Conservation (phyloP, 768 basidiomycete species). For the Scleroderma citrinum region DNA sequence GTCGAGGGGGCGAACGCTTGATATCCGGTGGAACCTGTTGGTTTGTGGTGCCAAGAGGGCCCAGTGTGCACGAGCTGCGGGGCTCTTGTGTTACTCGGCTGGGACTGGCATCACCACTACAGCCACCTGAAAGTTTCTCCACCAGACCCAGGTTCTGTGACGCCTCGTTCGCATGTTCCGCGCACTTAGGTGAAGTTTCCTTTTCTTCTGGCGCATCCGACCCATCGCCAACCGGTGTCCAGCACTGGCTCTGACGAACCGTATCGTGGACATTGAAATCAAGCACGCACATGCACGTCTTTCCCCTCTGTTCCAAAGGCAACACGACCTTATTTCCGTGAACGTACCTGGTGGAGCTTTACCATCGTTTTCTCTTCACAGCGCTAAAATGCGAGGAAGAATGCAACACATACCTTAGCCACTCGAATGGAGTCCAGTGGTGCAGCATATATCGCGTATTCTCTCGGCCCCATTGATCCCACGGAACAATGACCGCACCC, state of each 20-base stretch:
- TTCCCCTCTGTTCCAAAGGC: slow-evolving; percentile 6
- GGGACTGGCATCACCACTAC: too few relatives aligned
- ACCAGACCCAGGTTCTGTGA: too few relatives aligned
- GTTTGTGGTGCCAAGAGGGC: background rate
- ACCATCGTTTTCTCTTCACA: background rate
- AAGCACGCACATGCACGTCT: slow-evolving; percentile 17
- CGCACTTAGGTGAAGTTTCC: too few relatives aligned
- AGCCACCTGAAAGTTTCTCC: too few relatives aligned
- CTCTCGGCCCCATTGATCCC: slow-evolving; percentile 36
- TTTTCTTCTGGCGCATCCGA: background rate
- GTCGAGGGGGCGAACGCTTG: background rate
- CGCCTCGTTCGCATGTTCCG: background rate
- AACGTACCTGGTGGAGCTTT: slow-evolving; percentile 27
- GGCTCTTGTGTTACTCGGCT: too few relatives aligned
- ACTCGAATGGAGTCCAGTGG: slow-evolving; percentile 25
- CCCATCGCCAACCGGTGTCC: background rate
- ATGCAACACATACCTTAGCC: slow-evolving; percentile 32
- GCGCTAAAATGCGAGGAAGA: background rate
- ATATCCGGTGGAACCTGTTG: background rate
- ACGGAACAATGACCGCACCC: slow-evolving; percentile 14
- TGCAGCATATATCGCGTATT: slow-evolving; percentile 30
- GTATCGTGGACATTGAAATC: slow-evolving; percentile 26
- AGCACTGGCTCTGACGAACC: slow-evolving; percentile 1
- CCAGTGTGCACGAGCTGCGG: too few relatives aligned
- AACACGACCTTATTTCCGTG: slow-evolving; percentile 37